Conservation (phyloP, 441 rosid genomes). For the Euphorbia celastroides region DNA sequence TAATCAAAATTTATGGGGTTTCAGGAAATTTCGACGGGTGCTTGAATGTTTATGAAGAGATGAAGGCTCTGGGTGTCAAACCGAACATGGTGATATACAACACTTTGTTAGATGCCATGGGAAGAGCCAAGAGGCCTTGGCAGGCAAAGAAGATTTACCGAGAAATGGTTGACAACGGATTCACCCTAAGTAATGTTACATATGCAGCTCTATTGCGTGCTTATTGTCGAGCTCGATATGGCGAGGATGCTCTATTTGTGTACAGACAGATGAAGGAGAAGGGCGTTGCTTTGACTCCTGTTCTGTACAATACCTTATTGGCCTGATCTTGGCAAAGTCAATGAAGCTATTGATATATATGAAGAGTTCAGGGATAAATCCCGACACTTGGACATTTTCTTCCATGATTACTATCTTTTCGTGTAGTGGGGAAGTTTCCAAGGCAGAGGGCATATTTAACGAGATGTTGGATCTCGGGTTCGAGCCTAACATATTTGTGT, state of each 20-base stretch:
- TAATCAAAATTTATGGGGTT: constrained; percentile 63
- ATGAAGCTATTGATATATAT: constrained; percentile 67
- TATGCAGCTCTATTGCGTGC: constrained; percentile 70
- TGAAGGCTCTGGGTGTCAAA: constrained; percentile 72
- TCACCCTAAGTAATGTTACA: constrained; percentile 52
- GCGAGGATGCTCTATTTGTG: not conserved
- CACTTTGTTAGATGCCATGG: constrained; percentile 82
- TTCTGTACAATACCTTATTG: constrained; percentile 73
- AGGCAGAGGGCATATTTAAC: constrained; percentile 66
- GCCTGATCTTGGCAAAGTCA: constrained; percentile 68
- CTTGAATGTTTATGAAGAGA: constrained; percentile 82
- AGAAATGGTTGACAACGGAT: constrained; percentile 55
- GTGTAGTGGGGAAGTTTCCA: constrained; percentile 62
- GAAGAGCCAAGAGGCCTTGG: constrained; percentile 95
- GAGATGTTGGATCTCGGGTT: constrained; percentile 46
- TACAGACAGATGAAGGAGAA: constrained; percentile 85
- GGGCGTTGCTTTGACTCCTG: constrained; percentile 43
- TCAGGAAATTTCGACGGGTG: constrained; percentile 77
- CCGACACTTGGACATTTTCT: constrained; percentile 92
- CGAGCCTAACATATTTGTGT: constrained; percentile 66
- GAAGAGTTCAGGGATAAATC: constrained; percentile 48
- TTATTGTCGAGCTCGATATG: constrained; percentile 74
- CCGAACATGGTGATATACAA: constrained; percentile 63
- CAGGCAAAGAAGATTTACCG: constrained; percentile 61
- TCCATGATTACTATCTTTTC: constrained; percentile 72